Base-by-base conservation (phyloP, 2,329 filamentous ascomycete species). In the Paracoccidioides brasiliensis region DNA sequence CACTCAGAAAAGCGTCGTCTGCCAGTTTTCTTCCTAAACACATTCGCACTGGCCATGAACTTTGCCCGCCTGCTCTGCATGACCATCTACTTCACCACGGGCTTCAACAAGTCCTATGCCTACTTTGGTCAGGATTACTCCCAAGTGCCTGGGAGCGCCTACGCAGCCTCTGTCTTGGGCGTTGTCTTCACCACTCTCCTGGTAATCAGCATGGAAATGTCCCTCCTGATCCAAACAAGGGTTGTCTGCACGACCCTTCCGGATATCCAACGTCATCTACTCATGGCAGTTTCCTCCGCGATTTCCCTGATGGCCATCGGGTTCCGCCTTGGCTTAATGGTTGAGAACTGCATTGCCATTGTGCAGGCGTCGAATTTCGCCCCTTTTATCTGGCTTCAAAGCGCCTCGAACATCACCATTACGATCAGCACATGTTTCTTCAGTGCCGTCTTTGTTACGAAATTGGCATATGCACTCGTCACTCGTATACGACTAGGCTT, bases 21-120 rank as follows among this genome's bases (percentile, higher is more conserved):
- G 1, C 65, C 75, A 0, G 78, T 88, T 22, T 86, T 86, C 66
- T 64, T 83, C 59, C 73, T 90, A 63, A 89, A 90, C 65, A 61
- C 79, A 22, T 57, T 76, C 30, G 79, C 80, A 12, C 76, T 94
- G 22, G 52, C 79, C 51, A 65, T 83, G 64, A 83, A 85, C 69
- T 72, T 79, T 52, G 67, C 82, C 48, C 83, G 86, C 10, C 57
- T 72, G 45, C 58, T 71, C 22, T 68, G 66, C 55, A 57, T 66
- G 28, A 54, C 62, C 53, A 64, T 81, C 55, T 85, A 79, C 68
- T 83, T 82, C 64, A 78, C 80, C 7, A 81, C 81, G 2, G 72
- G 76, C 3, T 83, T 81, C 62, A 73, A 53, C 78, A 83, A 55
- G 90, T 89, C 67, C 70, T 77, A 28, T 30, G 38, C 37, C 10